A percentile compares a stretch with the other conserved stretches of the same genome.
These are phyloP conservation scores for Mycena maculata DNA, from an alignment of 768 basidiomycete genomes.

Conservation along the genomic window DNA sequence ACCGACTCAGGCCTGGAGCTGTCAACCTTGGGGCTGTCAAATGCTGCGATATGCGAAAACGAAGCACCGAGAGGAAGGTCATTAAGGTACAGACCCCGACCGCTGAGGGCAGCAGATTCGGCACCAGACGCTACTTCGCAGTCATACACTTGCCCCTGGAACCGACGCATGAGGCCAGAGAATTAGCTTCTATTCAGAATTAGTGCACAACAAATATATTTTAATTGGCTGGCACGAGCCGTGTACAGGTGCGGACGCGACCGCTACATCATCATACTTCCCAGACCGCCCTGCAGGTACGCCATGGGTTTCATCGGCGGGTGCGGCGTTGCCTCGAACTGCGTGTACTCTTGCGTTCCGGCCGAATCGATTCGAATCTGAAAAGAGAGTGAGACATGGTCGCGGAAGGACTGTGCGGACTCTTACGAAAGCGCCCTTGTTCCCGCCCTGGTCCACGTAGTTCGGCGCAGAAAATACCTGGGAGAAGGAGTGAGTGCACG, in stretches of 20 bases:
- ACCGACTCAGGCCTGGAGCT: too few species aligned
- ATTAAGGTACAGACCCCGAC: too few species aligned
- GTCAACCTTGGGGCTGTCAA: too few species aligned
- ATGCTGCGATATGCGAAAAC: too few species aligned
- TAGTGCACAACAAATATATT: conserved; percentile 29
- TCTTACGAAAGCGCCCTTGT: conserved; percentile 88
- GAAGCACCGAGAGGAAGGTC: too few species aligned
- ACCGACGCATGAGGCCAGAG: too few species aligned
- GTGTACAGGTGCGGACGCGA: conserved; percentile 13
- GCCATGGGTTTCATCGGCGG: conserved; percentile 96
- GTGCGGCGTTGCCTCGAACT: conserved; percentile 89
- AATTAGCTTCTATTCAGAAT: conserved; percentile 10
- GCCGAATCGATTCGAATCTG: conserved; percentile 86
- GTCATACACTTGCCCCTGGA: too few species aligned
- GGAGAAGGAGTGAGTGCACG: conserved; percentile 24
- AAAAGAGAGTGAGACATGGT: not conserved
- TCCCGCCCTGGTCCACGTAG: conserved; percentile 91
- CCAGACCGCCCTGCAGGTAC: conserved; percentile 76
- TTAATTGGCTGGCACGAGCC: conserved; percentile 2
- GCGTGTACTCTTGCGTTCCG: conserved; percentile 78
- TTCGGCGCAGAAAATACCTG: conserved; percentile 96
- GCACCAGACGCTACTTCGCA: too few species aligned
- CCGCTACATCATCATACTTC: conserved; percentile 75
- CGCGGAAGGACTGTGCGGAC: not conserved
- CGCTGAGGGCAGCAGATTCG: too few species aligned